phyloP scores from a whole-genome alignment of 305 asterid genomes.

The Salvia sclarea region DNA sequence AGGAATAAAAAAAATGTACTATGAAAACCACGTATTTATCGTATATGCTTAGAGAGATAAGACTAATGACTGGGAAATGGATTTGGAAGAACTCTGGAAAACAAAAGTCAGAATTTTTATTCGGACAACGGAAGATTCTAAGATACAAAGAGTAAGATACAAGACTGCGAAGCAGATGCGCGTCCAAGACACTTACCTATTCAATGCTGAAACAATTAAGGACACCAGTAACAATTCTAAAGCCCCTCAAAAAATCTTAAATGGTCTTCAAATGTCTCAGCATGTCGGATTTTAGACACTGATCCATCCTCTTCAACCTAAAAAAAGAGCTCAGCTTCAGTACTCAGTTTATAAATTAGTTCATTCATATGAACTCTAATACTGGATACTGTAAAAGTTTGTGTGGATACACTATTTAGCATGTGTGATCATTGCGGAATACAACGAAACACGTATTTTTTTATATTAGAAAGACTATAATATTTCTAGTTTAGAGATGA shows the following conservation, averaged over 20 bases:
- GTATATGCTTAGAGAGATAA: background rate
- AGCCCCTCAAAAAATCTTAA: constrained; percentile 76
- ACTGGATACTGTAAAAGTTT: too few species aligned
- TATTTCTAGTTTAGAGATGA: background rate
- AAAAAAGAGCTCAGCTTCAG: constrained; percentile 16
- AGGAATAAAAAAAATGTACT: background rate
- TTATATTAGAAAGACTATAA: background rate
- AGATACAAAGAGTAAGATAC: constrained; percentile 7
- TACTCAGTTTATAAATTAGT: background rate
- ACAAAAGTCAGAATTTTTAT: background rate
- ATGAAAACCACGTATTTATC: background rate
- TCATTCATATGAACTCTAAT: background rate
- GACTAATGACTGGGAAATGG: background rate
- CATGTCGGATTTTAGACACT: constrained; percentile 72
- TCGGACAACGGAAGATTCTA: background rate
- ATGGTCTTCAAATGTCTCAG: constrained; percentile 81
- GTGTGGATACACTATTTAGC: background rate
- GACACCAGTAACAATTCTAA: constrained; percentile 25
- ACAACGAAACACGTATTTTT: background rate
- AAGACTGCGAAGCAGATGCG: constrained; percentile 2
- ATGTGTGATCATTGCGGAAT: background rate
- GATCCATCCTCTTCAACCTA: constrained; percentile 85
- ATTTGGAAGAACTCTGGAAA: background rate
- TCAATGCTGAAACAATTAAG: background rate
- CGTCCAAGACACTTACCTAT: constrained; percentile 29